Evolutionary conservation across 805 yeast species (phyloP).

Genomic region (Wickerhamiella parazyma): DNA sequence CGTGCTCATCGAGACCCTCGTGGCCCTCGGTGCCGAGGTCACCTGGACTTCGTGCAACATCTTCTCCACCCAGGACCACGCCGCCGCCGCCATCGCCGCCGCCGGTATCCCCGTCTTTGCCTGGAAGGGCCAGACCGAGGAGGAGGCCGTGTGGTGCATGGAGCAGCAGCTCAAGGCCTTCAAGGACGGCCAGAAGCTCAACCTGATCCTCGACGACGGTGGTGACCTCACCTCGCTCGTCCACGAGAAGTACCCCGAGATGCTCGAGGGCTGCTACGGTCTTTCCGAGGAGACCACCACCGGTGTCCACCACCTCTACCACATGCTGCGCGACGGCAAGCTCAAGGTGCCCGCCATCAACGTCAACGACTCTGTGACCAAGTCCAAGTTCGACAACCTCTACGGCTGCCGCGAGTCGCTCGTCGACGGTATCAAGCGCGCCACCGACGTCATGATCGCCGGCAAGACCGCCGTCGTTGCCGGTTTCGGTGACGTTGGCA

Average conservation of each 20-base stretch:
- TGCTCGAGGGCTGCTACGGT: conserved; percentile 90
- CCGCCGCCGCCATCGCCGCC: conserved; percentile 99
- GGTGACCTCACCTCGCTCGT: conserved; percentile 96
- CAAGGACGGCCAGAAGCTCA: conserved; percentile 89
- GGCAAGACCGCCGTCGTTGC: conserved; percentile 99
- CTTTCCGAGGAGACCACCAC: conserved; percentile 98
- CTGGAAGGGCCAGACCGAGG: conserved; percentile 99
- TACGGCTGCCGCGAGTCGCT: conserved; percentile 99
- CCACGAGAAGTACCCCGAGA: conserved; percentile 96
- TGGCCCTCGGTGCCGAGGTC: conserved; percentile 97
- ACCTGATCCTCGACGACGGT: conserved; percentile 97
- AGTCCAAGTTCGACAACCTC: conserved; percentile 97
- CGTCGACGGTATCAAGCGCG: conserved; percentile 98
- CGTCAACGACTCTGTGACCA: conserved; percentile 97
- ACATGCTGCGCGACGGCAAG: conserved; percentile 74
- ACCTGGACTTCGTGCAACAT: conserved; percentile 99
- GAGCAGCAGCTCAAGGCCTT: conserved; percentile 97
- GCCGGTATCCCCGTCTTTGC: conserved; percentile 98
- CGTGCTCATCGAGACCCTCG: conserved; percentile 92
- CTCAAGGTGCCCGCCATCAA: conserved; percentile 98
- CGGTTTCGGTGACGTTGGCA: conserved; percentile 99
- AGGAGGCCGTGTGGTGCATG: conserved; percentile 98
- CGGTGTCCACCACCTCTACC: conserved; percentile 98
- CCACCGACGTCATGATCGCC: conserved; percentile 98
- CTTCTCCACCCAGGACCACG: conserved; percentile 98